These are phyloP conservation scores for Dicorynia guianensis DNA, from an alignment of 306 rosid genomes.

Conservation along the genomic window DNA sequence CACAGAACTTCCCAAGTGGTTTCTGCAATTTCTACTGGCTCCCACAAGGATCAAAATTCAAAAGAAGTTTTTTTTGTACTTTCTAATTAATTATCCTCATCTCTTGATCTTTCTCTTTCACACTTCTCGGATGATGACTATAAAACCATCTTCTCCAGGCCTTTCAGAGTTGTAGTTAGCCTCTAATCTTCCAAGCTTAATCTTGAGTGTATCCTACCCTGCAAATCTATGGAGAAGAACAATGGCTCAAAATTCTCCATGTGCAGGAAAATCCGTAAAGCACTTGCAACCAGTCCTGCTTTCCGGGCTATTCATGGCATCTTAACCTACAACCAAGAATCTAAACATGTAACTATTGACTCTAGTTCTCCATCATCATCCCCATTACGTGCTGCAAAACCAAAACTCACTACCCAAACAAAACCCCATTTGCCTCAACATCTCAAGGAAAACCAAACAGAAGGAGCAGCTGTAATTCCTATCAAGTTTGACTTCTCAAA, in stretches of 20 bases:
- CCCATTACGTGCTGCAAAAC: background rate
- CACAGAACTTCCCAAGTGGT: background rate
- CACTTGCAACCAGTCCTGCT: slow-evolving; percentile 42
- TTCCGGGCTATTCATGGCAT: slow-evolving; percentile 35
- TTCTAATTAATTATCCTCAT: background rate
- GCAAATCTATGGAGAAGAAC: slow-evolving; percentile 45
- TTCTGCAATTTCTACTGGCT: slow-evolving; percentile 37
- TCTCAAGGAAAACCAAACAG: slow-evolving; percentile 2
- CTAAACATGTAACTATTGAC: background rate
- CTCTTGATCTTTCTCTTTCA: slow-evolving; percentile 6
- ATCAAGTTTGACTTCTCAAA: slow-evolving; percentile 46
- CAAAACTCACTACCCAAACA: slow-evolving; percentile 4
- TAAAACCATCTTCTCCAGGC: slow-evolving; percentile 30
- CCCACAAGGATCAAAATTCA: slow-evolving; percentile 30
- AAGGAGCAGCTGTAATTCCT: slow-evolving; percentile 40
- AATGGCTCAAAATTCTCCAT: slow-evolving; percentile 38
- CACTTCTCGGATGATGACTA: slow-evolving; percentile 9
- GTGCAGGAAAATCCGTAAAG: slow-evolving; percentile 60
- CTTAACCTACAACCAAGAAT: slow-evolving; percentile 23
- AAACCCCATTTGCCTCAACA: slow-evolving; percentile 23
- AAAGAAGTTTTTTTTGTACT: background rate
- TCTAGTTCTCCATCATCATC: slow-evolving; percentile 22
- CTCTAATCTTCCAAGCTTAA: slow-evolving; percentile 11
- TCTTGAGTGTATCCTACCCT: background rate
- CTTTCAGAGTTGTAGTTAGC: slow-evolving; percentile 28